Percentiles rank a stretch among this genome's conserved stretches.
Evolutionary conservation across 768 basidiomycete species (phyloP).

Genomic region (Pholiota molesta): DNA sequence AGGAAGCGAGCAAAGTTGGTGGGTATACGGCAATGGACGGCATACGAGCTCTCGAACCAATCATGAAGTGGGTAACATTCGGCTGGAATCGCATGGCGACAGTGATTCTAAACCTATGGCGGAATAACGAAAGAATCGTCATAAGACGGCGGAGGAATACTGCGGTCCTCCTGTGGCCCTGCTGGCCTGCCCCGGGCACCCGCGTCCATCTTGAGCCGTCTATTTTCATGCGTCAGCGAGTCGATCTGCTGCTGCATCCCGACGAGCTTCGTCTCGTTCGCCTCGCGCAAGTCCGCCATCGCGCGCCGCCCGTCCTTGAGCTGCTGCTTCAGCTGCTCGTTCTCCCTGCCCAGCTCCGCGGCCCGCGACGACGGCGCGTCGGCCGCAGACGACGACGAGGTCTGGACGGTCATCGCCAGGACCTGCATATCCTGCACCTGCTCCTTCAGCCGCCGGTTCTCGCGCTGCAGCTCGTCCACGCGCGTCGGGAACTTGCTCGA

Average conservation of each 20-base stretch:
- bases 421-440: conserved; percentile 36
- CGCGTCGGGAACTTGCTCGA: conserved; percentile 32
- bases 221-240: conserved; percentile 29
- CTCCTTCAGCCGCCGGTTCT: conserved; percentile 34
- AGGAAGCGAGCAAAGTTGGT: too few relatives aligned
- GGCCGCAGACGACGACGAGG: conserved; percentile 6
- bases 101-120: conserved; percentile 2
- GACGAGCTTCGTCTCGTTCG: conserved; percentile 22
- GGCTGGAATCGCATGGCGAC: too few relatives aligned
- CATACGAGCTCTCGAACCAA: too few relatives aligned
- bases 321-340: conserved; percentile 35
- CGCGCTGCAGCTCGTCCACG: conserved; percentile 34
- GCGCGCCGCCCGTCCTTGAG: conserved; percentile 30
- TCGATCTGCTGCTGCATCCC: conserved; percentile 32
- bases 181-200: conserved; percentile 2
- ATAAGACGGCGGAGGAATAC: conserved; percentile 37
- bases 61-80: too few relatives aligned
- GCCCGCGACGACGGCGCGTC: conserved; percentile 25
- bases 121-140: conserved; percentile 29
- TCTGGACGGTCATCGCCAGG: conserved; percentile 33
- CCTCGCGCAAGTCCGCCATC: conserved; percentile 21
- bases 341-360: conserved; percentile 35
- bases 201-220: conserved; percentile 28
- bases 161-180: conserved; percentile 24
- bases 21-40: too few relatives aligned